Evolutionary conservation across 768 basidiomycete species (phyloP), one percentile per base, ranked within the genome.

Genomic region (Xanthoconium stramineum): DNA sequence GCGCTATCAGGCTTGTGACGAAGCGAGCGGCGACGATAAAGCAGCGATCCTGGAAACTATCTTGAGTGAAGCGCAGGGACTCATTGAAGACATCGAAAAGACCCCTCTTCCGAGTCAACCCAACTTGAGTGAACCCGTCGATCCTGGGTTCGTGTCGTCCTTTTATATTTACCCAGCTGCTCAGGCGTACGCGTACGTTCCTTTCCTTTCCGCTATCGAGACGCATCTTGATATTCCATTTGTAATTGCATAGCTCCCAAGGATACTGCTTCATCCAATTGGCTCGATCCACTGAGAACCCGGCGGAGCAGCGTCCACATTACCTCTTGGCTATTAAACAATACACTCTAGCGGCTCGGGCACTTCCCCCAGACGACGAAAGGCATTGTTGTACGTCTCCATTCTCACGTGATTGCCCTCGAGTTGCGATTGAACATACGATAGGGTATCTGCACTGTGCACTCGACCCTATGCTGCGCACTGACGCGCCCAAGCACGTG

Each of bases 111-210:
- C 30, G 45, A 32, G 5, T 39, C 45, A 13, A 20, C 52, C 32
- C 12, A 6, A 32, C 6, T 4, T 11, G 19, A 19, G 24, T 24
- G 36, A 52, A 37, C 45, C 30, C 13, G 24, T 35, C 30, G 58
- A 52, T 17, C 47, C 52, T 2, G 37, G 47, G 2, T 52, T 58
- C 13, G 24, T 47, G 13, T 42, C 20, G 13, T 49, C 59, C 2
- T 60, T 60, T 38, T 20, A 28, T 20, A n/a, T 46, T 8, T 59
- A 49, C 30, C 58, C 44, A 6, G 4, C 28, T 14, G 51, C 59
- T 11, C 10, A 38, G 2, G 33, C 37, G 30, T 2, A 40, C 17
- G 30, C 36, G 56, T 52, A 45, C 17, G 52, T 49, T 38, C 3
- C 6, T 5, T 35, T 45, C 32, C 10, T 10, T 13, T 28, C 11